Conservation (phyloP, 2,329 filamentous ascomycete genomes). For the Paecilomyces variotii region DNA sequence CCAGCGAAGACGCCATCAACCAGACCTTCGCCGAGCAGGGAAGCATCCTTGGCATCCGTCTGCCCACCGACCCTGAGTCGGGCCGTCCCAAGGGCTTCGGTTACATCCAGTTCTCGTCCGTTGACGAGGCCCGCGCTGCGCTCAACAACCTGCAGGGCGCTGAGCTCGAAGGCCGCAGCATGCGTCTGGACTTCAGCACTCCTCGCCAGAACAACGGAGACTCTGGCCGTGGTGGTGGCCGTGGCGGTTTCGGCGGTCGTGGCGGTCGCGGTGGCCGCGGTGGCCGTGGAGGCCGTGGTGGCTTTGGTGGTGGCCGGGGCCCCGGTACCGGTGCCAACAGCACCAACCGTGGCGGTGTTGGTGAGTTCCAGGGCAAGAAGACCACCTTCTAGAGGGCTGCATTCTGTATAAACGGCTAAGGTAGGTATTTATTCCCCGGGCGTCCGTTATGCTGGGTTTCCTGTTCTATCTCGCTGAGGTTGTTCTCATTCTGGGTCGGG, state of each 20-base stretch:
- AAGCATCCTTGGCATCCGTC: slow-evolving; percentile 68
- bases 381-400: slow-evolving; percentile 53
- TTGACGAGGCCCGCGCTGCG: slow-evolving; percentile 75
- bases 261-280: slow-evolving; percentile 46
- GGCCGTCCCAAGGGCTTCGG: slow-evolving; percentile 87
- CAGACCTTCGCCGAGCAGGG: slow-evolving; percentile 66
- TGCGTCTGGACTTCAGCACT: slow-evolving; percentile 76
- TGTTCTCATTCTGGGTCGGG: neutral
- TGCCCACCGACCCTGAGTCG: slow-evolving; percentile 79
- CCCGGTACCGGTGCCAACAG: slow-evolving; percentile 45
- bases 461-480: slow-evolving; percentile 3
- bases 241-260: slow-evolving; percentile 42
- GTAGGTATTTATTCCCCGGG: neutral
- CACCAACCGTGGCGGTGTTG: slow-evolving; percentile 37
- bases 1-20: slow-evolving; percentile 65
- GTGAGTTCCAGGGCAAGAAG: slow-evolving; percentile 71
- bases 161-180: slow-evolving; percentile 61
- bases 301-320: slow-evolving; percentile 35
- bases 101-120: slow-evolving; percentile 73
- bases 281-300: slow-evolving; percentile 44
- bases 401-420: neutral
- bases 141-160: slow-evolving; percentile 63
- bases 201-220: slow-evolving; percentile 53
- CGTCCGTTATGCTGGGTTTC: neutral
- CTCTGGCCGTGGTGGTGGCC: slow-evolving; percentile 36